Evolutionary conservation across 208 protist species (phyloP), one percentile per base, ranked within the genome.

Genomic region (Phytomonas francai): DNA sequence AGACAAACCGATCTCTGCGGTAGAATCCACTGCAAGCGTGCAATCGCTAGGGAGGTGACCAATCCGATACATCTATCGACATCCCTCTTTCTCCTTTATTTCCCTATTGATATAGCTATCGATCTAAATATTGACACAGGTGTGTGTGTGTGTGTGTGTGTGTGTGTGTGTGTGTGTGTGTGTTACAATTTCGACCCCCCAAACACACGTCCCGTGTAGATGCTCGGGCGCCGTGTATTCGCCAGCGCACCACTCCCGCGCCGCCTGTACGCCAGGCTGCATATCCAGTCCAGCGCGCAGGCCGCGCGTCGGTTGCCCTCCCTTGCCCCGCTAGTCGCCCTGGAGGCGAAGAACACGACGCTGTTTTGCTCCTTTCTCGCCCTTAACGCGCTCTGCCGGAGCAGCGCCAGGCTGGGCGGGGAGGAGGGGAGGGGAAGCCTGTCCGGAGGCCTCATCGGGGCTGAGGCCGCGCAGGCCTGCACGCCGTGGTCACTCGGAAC

Each of bases 181-280:
- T n/a, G n/a, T n/a, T n/a, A n/a, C n/a, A n/a, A 51, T 63, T 30
- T 33, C 42, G 42, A 32, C n/a, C 28, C n/a, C 28, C 14, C 59
- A 30, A 14, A 63, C 71, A 51, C 28, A 67, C 68, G 68, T 83
- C 74, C 70, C 33, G 45, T 9, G 34, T 49, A 58, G 25, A 93
- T 93, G 88, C 89, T 91, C 69, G 78, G 83, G 49, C 82, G 88
- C 54, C 88, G 88, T 56, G 83, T 91, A 12, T 93, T 91, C 66
- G 82, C 85, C 33, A 93, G 88, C 59, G 81, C 85, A 0, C 72
- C 79, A 25, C 67, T 93, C 14, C 88, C 88, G 27, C 88, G 85
- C 22, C 75, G 74, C 39, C 79, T 84, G 79, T 93, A 83, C 83
- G 65, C 73, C 28, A 67, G 70, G 39, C 68, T 93, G 71, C 80